phyloP scores from a whole-genome alignment of 192 early-diverging fungal species.

The Piromyces finnis region DNA sequence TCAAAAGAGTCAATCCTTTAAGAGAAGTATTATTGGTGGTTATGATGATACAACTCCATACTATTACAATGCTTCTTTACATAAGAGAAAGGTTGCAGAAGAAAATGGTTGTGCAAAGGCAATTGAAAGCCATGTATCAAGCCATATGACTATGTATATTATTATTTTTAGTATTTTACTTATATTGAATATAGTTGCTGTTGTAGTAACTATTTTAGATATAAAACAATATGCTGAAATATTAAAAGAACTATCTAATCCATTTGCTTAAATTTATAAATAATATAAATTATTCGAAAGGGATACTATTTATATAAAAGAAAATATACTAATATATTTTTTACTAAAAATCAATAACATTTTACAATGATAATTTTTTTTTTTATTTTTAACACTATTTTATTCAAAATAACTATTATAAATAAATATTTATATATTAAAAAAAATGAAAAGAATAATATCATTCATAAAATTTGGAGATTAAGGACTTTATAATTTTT shows the following conservation, averaged over 20 bases:
- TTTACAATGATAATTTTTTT: too few species aligned
- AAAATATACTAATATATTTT: too few species aligned
- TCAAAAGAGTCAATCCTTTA: neutral
- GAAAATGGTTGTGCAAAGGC: neutral
- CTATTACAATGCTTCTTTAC: neutral
- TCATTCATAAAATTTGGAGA: too few species aligned
- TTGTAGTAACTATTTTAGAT: neutral
- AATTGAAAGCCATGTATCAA: neutral
- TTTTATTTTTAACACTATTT: too few species aligned
- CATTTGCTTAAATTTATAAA: neutral
- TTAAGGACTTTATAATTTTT: too few species aligned
- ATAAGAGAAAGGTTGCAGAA: neutral
- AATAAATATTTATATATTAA: too few species aligned
- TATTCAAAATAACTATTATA: too few species aligned
- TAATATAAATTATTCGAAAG: too few species aligned
- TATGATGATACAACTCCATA: neutral
- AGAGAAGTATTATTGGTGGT: neutral
- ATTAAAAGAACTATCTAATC: neutral
- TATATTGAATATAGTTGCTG: neutral
- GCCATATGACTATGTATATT: neutral
- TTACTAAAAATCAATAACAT: too few species aligned
- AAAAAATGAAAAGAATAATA: too few species aligned
- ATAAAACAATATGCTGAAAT: neutral
- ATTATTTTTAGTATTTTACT: neutral
- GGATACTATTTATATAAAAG: too few species aligned